phyloP scores from a whole-genome alignment of 306 rosid species.

The Fragaria ananassa region DNA sequence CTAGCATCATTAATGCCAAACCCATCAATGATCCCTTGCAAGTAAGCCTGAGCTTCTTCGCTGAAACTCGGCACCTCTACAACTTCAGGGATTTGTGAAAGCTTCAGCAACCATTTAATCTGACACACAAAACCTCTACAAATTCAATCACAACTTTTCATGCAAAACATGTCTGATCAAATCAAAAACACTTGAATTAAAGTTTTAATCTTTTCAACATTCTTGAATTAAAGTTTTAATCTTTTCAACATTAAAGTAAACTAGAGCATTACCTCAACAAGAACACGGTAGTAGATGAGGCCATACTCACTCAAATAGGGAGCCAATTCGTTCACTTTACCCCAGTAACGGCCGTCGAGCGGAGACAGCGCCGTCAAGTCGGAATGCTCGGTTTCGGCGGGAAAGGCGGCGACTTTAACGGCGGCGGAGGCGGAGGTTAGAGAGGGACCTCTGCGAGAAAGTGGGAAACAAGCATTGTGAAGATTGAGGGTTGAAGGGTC shows the following conservation, averaged over 20 bases:
- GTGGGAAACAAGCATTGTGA: background rate
- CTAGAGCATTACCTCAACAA: conserved; percentile 55
- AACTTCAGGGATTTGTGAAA: conserved; percentile 61
- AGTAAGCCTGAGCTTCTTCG: conserved; percentile 45
- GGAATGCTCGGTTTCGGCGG: conserved; percentile 32
- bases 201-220: too few relatives aligned
- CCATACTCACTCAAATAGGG: conserved; percentile 60
- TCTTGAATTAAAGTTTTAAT: background rate
- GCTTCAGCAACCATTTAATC: conserved; percentile 76
- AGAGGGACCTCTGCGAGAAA: conserved; percentile 20
- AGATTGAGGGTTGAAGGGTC: background rate
- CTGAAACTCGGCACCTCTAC: conserved; percentile 73
- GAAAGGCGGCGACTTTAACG: background rate
- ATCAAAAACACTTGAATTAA: background rate
- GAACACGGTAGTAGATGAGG: conserved; percentile 49
- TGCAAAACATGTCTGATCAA: background rate
- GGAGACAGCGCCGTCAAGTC: conserved; percentile 65
- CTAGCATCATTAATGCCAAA: conserved; percentile 57
- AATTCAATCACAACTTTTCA: background rate
- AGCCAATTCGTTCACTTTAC: conserved; percentile 57
- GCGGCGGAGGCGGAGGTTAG: conserved; percentile 37
- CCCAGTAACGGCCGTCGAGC: conserved; percentile 71
- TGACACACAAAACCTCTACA: conserved; percentile 1
- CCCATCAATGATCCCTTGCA: conserved; percentile 53
- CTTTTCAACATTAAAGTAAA: background rate